Conservation (phyloP, 768 basidiomycete species). For the Serendipita sp. region DNA sequence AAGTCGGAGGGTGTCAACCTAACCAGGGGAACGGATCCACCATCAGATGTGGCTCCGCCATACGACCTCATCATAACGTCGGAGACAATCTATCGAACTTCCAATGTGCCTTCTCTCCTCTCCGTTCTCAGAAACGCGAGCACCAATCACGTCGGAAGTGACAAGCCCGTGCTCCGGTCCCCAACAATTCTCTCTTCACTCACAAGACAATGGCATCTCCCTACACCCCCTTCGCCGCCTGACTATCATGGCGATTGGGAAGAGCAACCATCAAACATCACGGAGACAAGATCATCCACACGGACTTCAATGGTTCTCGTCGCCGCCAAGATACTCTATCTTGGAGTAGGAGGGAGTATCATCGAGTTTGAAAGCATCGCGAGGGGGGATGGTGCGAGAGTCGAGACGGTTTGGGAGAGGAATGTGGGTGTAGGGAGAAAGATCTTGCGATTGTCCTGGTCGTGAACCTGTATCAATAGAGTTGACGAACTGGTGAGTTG, state of each 20-base stretch:
- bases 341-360: constrained; percentile 87
- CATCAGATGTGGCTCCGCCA: constrained; percentile 3
- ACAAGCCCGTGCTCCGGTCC: neutral
- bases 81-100: constrained; percentile 77
- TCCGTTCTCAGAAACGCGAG: constrained; percentile 18
- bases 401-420: constrained; percentile 49
- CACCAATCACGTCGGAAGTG: neutral
- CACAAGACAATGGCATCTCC: constrained; percentile 16
- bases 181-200: neutral
- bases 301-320: constrained; percentile 42
- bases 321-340: constrained; percentile 84
- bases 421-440: constrained; percentile 55
- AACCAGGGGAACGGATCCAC: neutral
- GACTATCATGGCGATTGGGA: constrained; percentile 2
- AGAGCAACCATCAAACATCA: constrained; percentile 3
- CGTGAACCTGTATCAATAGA: neutral
- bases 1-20: too few species aligned
- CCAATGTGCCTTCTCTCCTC: constrained; percentile 47
- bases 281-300: neutral
- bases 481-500: too few species aligned
- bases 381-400: constrained; percentile 19
- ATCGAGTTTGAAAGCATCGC: constrained; percentile 52
- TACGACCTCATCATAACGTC: constrained; percentile 74
- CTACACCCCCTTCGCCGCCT: constrained; percentile 21
- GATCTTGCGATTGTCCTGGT: constrained; percentile 51